Percentiles rank a stretch among this genome's conserved stretches.
phyloP scores from a whole-genome alignment of 2,329 filamentous ascomycete genomes.

The Annulohypoxylon truncatum region DNA sequence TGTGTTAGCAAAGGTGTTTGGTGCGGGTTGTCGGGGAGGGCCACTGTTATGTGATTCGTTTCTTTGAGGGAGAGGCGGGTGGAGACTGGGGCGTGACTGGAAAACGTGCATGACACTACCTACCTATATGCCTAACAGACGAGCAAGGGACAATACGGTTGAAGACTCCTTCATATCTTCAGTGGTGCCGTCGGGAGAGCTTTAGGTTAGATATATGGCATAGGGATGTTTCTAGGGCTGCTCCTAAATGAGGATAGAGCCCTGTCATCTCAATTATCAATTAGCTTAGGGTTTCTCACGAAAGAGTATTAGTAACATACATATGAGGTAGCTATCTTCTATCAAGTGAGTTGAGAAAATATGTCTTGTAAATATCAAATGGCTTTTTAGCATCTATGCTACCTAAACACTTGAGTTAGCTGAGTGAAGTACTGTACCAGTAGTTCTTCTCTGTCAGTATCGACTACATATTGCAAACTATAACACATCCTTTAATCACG shows the following conservation, averaged over 20 bases:
- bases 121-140: slow-evolving; percentile 41
- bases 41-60: slow-evolving; percentile 45
- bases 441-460: too few species aligned
- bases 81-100: slow-evolving; percentile 13
- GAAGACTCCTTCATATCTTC: slow-evolving; percentile 32
- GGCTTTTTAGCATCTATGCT: not conserved
- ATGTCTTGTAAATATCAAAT: not conserved
- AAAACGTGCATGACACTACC: slow-evolving; percentile 40
- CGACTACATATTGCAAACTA: too few species aligned
- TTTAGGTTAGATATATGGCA: slow-evolving; percentile 37
- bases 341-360: not conserved
- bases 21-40: slow-evolving; percentile 49
- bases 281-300: slow-evolving; percentile 17
- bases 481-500: too few species aligned
- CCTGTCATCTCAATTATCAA: slow-evolving; percentile 31
- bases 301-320: not conserved
- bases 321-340: not conserved
- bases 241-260: slow-evolving; percentile 7
- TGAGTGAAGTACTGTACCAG: too few species aligned
- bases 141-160: slow-evolving; percentile 22
- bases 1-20: slow-evolving; percentile 50
- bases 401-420: not conserved
- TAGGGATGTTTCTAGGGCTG: slow-evolving; percentile 35
- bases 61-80: slow-evolving; percentile 35
- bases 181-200: slow-evolving; percentile 26